Percentiles rank a stretch among this genome's conserved stretches.
Evolutionary conservation across 768 basidiomycete genomes (phyloP).

Genomic region (Kwoniella sp.): DNA sequence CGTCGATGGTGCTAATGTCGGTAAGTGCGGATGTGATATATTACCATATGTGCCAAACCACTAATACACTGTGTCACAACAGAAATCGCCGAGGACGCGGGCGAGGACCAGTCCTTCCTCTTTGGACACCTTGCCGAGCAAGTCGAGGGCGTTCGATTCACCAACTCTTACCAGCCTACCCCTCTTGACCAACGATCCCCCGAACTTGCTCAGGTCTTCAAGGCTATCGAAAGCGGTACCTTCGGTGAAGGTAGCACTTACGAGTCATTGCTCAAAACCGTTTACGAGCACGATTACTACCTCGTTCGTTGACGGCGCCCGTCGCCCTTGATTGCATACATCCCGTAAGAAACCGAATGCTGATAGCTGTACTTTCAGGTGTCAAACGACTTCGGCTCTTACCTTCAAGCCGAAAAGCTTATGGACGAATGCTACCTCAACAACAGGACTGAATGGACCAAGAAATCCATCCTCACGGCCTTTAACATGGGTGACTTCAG

Average conservation of each 20-base stretch:
- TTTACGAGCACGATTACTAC: conserved; percentile 51
- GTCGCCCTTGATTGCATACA: too few relatives aligned
- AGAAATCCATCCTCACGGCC: conserved; percentile 62
- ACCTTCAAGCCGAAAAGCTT: conserved; percentile 79
- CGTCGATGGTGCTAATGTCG: conserved; percentile 71
- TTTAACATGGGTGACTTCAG: conserved; percentile 93
- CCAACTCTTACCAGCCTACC: conserved; percentile 79
- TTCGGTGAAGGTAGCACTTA: conserved; percentile 78
- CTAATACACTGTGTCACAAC: conserved; percentile 47
- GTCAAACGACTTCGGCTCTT: conserved; percentile 93
- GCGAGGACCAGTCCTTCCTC: conserved; percentile 87
- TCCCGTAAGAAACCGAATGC: neutral
- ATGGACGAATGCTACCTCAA: conserved; percentile 80
- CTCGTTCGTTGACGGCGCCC: too few relatives aligned
- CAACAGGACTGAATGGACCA: conserved; percentile 83
- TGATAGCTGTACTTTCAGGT: conserved; percentile 54
- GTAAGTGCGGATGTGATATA: conserved; percentile 18
- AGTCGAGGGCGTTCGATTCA: conserved; percentile 82
- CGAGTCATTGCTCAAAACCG: conserved; percentile 63
- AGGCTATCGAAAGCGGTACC: conserved; percentile 72
- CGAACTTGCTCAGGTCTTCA: conserved; percentile 72
- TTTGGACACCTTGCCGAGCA: conserved; percentile 57
- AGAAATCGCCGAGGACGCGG: conserved; percentile 94
- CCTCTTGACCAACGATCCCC: conserved; percentile 82
- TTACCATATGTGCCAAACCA: neutral